Evolutionary conservation across 2,329 filamentous ascomycete genomes (phyloP).

Genomic region (Aphanocladium album): DNA sequence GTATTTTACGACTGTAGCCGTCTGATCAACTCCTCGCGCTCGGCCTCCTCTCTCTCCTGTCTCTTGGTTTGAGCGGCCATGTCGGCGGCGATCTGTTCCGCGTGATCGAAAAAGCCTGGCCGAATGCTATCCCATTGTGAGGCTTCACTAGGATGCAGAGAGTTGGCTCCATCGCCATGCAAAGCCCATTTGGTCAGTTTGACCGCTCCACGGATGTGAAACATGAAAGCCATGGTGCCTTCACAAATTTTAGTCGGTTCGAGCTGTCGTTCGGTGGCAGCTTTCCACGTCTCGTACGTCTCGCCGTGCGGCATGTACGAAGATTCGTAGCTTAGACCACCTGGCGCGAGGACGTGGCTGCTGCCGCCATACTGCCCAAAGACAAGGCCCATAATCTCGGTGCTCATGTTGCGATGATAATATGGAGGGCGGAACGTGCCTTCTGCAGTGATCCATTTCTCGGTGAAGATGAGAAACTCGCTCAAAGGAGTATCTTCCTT

Average conservation of each 20-base stretch:
- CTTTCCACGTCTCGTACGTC: conserved; percentile 27
- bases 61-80: conserved; percentile 15
- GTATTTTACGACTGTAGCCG: background rate
- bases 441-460: conserved; percentile 58
- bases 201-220: conserved; percentile 25
- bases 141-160: conserved; percentile 17
- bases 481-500: conserved; percentile 48
- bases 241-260: conserved; percentile 39
- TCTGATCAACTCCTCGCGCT: background rate
- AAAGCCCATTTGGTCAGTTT: conserved; percentile 23
- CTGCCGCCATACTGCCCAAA: conserved; percentile 30
- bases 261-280: conserved; percentile 26
- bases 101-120: conserved; percentile 24
- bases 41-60: background rate
- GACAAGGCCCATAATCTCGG: conserved; percentile 52
- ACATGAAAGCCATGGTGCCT: conserved; percentile 47
- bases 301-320: conserved; percentile 33
- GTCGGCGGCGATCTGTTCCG: conserved; percentile 21
- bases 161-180: conserved; percentile 18
- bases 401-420: conserved; percentile 58
- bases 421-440: conserved; percentile 61
- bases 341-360: conserved; percentile 23
- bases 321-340: conserved; percentile 29
- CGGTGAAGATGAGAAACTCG: conserved; percentile 65
- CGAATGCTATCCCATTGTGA: conserved; percentile 21